phyloP scores from a whole-genome alignment of 352 stramenopile species.

The Ochromonadaceae sp. region DNA sequence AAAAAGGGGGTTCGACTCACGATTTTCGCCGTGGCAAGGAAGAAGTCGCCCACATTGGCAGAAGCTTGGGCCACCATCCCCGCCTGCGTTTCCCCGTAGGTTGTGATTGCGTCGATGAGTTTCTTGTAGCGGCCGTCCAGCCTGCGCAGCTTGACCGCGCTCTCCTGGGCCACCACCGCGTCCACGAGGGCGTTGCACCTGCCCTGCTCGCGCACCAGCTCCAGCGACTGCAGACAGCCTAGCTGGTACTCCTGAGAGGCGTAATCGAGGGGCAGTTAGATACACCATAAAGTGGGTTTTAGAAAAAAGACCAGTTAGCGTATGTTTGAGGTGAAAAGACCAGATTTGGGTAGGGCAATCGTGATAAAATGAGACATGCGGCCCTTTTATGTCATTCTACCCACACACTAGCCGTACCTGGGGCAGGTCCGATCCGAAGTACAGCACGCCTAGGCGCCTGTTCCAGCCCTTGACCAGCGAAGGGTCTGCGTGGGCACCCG shows the following conservation, averaged over 20 bases:
- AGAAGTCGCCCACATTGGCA: constrained; percentile 1
- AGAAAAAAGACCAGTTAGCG: too few relatives aligned
- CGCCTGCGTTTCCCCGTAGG: not conserved
- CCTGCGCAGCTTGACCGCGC: not conserved
- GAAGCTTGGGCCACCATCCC: not conserved
- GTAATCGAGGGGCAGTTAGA: too few relatives aligned
- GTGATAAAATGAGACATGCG: too few relatives aligned
- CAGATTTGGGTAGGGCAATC: too few relatives aligned
- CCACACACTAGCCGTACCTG: too few relatives aligned
- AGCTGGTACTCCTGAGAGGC: too few relatives aligned
- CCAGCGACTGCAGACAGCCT: too few relatives aligned
- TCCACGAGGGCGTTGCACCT: constrained; percentile 2
- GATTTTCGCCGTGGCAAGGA: not conserved
- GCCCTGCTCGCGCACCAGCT: not conserved
- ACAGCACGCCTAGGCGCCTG: not conserved
- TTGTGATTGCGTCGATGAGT: not conserved
- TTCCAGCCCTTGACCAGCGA: constrained; percentile 4
- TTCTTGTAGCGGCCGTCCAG: constrained; percentile 1
- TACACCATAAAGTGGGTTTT: too few relatives aligned
- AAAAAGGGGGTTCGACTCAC: too few relatives aligned
- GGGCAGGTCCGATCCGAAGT: constrained; percentile 9
- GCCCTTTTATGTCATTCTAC: too few relatives aligned
- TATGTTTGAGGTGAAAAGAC: too few relatives aligned
- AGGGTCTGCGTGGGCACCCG: not conserved
- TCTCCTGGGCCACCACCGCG: not conserved